phyloP scores from a whole-genome alignment of 306 rosid species.

The Vicia sativa region DNA sequence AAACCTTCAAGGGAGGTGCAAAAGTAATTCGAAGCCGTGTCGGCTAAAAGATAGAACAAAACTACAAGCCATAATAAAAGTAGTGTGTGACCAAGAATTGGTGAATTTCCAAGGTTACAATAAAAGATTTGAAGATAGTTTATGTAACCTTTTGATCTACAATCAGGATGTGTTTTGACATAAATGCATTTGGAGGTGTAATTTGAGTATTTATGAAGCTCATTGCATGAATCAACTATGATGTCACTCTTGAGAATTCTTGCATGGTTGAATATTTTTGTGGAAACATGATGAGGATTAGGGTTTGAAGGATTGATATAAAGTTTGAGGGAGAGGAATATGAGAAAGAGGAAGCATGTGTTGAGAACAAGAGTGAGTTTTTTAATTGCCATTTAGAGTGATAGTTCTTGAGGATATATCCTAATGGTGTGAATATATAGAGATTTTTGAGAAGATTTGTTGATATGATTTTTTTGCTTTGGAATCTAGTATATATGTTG shows the following conservation, averaged over 20 bases:
- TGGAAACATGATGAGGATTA: constrained; percentile 25
- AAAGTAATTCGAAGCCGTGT: constrained; percentile 42
- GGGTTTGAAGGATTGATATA: constrained; percentile 14
- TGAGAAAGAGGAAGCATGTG: constrained; percentile 27
- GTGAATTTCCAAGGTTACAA: constrained; percentile 34
- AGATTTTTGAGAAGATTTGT: constrained; percentile 4
- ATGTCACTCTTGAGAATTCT: constrained; percentile 35
- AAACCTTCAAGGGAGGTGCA: constrained; percentile 36
- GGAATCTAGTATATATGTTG: background rate
- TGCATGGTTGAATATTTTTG: constrained; percentile 32
- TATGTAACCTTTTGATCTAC: constrained; percentile 39
- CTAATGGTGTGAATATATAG: constrained; percentile 19
- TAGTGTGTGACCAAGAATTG: constrained; percentile 28
- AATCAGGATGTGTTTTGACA: constrained; percentile 34
- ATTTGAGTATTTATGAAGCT: constrained; percentile 37
- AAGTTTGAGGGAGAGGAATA: constrained; percentile 18
- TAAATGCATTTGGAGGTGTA: constrained; percentile 32
- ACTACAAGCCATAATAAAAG: constrained; percentile 29
- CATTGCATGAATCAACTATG: constrained; percentile 31
- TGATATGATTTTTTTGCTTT: too few relatives aligned
- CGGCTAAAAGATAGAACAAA: constrained; percentile 37
- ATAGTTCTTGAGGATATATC: constrained; percentile 6
- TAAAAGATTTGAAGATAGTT: constrained; percentile 38
- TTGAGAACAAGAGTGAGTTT: constrained; percentile 19
- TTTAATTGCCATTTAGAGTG: constrained; percentile 31